Conservation (phyloP, 2,329 filamentous ascomycete genomes). For the Zelopaecilomyces penicillatus region DNA sequence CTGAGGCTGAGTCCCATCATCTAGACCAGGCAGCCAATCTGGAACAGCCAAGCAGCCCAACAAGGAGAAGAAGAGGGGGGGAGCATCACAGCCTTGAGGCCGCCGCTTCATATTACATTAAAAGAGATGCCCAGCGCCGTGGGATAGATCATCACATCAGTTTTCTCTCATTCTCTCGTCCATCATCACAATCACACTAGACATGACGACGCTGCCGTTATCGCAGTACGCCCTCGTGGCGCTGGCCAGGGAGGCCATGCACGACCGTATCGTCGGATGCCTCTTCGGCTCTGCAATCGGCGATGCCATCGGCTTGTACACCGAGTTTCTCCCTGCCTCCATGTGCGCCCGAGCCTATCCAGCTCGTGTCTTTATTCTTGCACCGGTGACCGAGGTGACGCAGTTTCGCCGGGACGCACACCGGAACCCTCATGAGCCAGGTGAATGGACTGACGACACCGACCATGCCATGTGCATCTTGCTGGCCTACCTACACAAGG, state of each 20-base stretch:
- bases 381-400: constrained; percentile 26
- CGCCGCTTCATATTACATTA: no score
- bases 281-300: constrained; percentile 44
- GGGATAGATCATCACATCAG: no score
- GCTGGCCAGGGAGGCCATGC: constrained; percentile 16
- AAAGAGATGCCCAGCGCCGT: no score
- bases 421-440: constrained; percentile 30
- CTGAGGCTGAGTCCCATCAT: no score
- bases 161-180: no score
- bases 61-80: no score
- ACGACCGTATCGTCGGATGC: constrained; percentile 34
- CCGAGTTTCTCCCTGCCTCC: constrained; percentile 38
- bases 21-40: no score
- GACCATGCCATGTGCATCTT: constrained; percentile 43
- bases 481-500: constrained; percentile 37
- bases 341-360: constrained; percentile 28
- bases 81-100: no score
- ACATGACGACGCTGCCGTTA: constrained; percentile 5
- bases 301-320: constrained; percentile 47
- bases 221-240: constrained; percentile 10
- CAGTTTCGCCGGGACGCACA: constrained; percentile 36
- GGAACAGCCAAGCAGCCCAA: no score
- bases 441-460: constrained; percentile 48
- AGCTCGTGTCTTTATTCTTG: constrained; percentile 30
- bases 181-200: no score